Base-by-base conservation (phyloP, 305 asterid genomes). In the Solanum hybrid region DNA sequence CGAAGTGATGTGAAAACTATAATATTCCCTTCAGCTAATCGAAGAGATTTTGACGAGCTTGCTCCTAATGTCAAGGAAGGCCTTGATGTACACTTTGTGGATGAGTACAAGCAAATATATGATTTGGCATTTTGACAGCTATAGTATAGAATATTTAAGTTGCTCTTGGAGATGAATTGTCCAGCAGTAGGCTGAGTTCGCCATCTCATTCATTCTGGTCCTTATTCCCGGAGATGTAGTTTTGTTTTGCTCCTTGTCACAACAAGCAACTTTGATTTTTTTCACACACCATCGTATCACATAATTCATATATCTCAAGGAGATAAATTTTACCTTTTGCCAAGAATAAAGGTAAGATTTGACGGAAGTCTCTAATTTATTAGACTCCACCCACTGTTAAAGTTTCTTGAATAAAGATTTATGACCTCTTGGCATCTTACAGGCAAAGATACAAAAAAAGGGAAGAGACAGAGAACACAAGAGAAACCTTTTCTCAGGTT, bases 1-100 rank as follows among this genome's bases (percentile, higher is more conserved):
- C 94, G 99, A 76, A 97, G 99, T 77, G 96, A 89, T n/a, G 95
- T 97, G 91, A 96, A 97, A 94, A 96, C 95, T 13, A 95, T 97
- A 75, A 82, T 97, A 86, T 97, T 97, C 89, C 99, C 99, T 77
- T 82, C 96, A n/a, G 99, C 99, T n/a, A 97, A 97, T 93, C 92
- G 95, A 83, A 96, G 99, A 91, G 99, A 97, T 91, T 97, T 92
- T 85, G 99, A 97, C 31, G 99, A 97, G 95, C 96, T 97, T 80
- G 94, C 99, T 22, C 92, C 94, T 57, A 96, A 97, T 42, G 99
- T 97, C 90, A 97, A 96, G 95, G 98, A 95, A 91, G 99, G 98
- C 34, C 94, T 97, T 16, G 97, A 96, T 89, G 99, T 96, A 73
- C 97, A 96, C 90, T 96, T 97, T 91, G 98, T 95, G 8, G 98